Evolutionary conservation across 345 rosid genomes (phyloP).

Genomic region (Eucalyptus regnans): DNA sequence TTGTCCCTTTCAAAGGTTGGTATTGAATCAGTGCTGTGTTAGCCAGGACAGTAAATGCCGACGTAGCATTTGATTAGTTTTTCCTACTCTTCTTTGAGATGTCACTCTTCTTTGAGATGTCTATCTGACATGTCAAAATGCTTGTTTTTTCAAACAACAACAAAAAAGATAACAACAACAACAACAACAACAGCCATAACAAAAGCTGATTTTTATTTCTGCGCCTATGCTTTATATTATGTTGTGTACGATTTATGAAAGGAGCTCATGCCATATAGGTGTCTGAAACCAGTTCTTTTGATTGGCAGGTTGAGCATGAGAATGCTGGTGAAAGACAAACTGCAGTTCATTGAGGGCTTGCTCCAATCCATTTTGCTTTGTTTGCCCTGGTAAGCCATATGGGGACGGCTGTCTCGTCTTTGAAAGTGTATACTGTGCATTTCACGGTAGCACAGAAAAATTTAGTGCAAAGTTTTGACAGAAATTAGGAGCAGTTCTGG

Average conservation of each 20-base stretch:
- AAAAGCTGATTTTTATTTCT: background rate
- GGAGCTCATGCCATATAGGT: background rate
- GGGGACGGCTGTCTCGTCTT: background rate
- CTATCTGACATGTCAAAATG: background rate
- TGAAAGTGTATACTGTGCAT: background rate
- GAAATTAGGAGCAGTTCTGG: background rate
- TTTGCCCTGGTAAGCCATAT: background rate
- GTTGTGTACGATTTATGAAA: background rate
- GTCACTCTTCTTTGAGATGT: background rate
- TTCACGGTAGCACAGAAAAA: background rate
- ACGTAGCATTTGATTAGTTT: accelerated
- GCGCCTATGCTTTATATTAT: background rate
- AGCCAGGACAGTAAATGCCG: background rate
- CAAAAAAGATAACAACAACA: too few relatives aligned
- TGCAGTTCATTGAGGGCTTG: slow-evolving; percentile 9
- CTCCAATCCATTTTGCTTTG: background rate
- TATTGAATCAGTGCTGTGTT: background rate
- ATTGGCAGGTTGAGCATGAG: slow-evolving; percentile 49
- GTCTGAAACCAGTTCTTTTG: background rate
- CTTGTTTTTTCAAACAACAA: background rate
- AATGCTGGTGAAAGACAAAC: slow-evolving; percentile 29
- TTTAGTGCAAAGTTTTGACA: background rate
- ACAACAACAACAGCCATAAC: background rate
- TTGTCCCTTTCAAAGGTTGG: background rate
- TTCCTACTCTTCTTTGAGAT: background rate